Conservation (phyloP, 768 basidiomycete genomes). For the Lactarius trivialis region DNA sequence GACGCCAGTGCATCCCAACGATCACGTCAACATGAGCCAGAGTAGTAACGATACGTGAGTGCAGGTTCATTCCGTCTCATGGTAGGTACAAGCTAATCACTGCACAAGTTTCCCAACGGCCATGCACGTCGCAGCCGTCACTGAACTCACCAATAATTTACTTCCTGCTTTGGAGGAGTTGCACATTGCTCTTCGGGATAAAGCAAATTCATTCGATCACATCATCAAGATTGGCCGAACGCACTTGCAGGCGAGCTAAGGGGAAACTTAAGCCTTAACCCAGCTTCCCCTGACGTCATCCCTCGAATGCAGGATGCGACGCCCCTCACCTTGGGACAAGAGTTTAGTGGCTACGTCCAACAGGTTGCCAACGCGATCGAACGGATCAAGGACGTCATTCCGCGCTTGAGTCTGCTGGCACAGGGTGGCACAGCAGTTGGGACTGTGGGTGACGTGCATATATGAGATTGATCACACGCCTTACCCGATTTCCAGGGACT, state of each 20-base stretch:
- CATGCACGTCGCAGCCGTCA: conserved; percentile 96
- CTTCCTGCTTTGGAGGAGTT: conserved; percentile 83
- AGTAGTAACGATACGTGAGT: conserved; percentile 96
- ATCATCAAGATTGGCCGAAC: conserved; percentile 99
- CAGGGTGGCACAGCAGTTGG: conserved; percentile 99
- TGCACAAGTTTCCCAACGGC: conserved; percentile 88
- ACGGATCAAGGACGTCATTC: conserved; percentile 72
- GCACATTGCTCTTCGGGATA: conserved; percentile 75
- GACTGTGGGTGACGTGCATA: conserved; percentile 54
- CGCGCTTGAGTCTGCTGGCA: conserved; percentile 82
- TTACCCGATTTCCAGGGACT: conserved; percentile 55
- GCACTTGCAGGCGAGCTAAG: conserved; percentile 64
- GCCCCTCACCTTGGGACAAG: conserved; percentile 94
- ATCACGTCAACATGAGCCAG: conserved; percentile 99
- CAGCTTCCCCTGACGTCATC: conserved; percentile 7
- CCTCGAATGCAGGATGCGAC: conserved; percentile 75
- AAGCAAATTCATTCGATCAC: conserved; percentile 74
- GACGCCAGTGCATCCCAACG: conserved; percentile 97
- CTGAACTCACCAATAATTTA: conserved; percentile 71
- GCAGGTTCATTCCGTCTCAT: background rate
- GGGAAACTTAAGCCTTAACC: background rate
- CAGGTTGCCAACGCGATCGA: conserved; percentile 89
- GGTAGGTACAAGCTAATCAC: background rate
- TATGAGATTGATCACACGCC: background rate
- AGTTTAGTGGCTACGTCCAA: conserved; percentile 97